phyloP scores from a whole-genome alignment of 2,329 filamentous ascomycete species.

The Metarhizium sp. region DNA sequence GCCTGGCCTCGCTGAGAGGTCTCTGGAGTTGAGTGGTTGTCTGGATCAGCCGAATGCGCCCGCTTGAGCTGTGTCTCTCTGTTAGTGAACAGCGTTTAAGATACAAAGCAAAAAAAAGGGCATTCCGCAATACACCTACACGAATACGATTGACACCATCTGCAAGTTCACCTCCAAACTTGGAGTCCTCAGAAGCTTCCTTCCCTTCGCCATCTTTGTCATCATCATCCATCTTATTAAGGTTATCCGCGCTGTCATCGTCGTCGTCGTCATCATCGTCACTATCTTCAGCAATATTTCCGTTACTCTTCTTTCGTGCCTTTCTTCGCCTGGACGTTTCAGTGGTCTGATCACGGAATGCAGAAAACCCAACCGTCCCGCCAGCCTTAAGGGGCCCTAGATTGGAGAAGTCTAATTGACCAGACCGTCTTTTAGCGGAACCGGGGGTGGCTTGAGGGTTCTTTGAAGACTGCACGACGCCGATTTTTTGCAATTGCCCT shows the following conservation, averaged over 20 bases:
- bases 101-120: not conserved
- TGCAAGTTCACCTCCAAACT: constrained; percentile 63
- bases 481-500: constrained; percentile 97
- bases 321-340: constrained; percentile 46
- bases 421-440: constrained; percentile 67
- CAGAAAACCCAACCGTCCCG: constrained; percentile 84
- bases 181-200: constrained; percentile 61
- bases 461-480: constrained; percentile 66
- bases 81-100: constrained; percentile 7
- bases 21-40: constrained; percentile 31
- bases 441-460: constrained; percentile 50
- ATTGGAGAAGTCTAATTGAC: constrained; percentile 75
- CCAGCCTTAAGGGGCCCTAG: constrained; percentile 75
- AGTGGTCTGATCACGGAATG: constrained; percentile 66
- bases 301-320: constrained; percentile 53
- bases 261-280: constrained; percentile 65
- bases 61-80: constrained; percentile 57
- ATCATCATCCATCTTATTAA: constrained; percentile 57
- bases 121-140: constrained; percentile 36
- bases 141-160: constrained; percentile 77
- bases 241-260: constrained; percentile 31
- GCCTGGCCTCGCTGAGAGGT: constrained; percentile 27
- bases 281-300: constrained; percentile 62
- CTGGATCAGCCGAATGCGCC: constrained; percentile 64
- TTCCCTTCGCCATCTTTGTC: constrained; percentile 52